Evolutionary conservation across 1,284 basidiomycete genomes (phyloP), one percentile per base, ranked within the genome.

Genomic region (Gymnopus androsaceus): DNA sequence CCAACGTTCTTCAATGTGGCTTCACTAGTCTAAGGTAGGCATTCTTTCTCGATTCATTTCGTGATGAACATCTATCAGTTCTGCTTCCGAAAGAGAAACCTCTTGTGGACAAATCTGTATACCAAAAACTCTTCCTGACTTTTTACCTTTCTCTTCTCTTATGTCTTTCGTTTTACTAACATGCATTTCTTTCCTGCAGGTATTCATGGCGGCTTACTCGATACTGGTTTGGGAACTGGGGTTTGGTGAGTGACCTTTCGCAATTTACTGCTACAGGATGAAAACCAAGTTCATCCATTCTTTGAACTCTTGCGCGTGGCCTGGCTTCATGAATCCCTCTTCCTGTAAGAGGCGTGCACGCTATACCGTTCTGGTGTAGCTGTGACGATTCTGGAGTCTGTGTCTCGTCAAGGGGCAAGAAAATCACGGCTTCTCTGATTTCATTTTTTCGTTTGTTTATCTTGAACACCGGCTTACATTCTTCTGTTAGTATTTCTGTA

Each of bases 201-300:
- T 33, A 28, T 25, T 5, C n/a, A n/a, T n/a, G n/a, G n/a, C n/a
- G n/a, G n/a, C n/a, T n/a, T n/a, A n/a, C n/a, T n/a, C n/a, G n/a
- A n/a, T n/a, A n/a, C n/a, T 45, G 33, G 40, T 11, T 23, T 25
- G 40, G 40, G 17, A n/a, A n/a, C 5, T 9, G 17, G 21, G 21
- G 25, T 19, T 15, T 15, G 42, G 27, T 45, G 42, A 45, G 27
- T 45, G 7, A n/a, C 11, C 19, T 21, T 30, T 36, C 19, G 14
- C 38, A 23, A 27, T 50, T n/a, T n/a, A n/a, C n/a, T 25, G 36
- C 27, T 27, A 63, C 51, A 69, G 66, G 76, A 81, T 72, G 84
- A 87, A 87, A 87, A 77, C 66, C 69, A 82, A 88, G 86, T 88
- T 88, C 80, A 88, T 88, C 86, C 86, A 88, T 88, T 88, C 86